Conservation (phyloP, 2,329 filamentous ascomycete genomes). For the Pseudonectria foliicola region DNA sequence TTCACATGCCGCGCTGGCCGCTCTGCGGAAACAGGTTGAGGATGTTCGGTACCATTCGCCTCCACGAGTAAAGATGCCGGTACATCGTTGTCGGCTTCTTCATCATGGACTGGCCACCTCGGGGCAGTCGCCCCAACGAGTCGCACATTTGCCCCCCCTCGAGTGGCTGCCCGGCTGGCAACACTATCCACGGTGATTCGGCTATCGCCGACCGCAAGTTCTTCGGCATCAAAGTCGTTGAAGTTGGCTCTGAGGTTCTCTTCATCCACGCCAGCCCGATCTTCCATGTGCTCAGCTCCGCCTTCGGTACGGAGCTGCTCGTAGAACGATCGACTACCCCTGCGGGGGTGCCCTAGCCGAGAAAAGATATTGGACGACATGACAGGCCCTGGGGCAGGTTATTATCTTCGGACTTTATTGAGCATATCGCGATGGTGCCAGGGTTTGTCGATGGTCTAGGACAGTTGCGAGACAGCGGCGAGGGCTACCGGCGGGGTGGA, state of each 20-base stretch:
- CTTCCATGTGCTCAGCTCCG: constrained; percentile 34
- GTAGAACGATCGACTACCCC: constrained; percentile 39
- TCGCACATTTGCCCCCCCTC: constrained; percentile 7
- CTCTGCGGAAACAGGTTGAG: constrained; percentile 10
- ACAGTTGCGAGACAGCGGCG: not conserved
- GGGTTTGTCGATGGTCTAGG: not conserved
- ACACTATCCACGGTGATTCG: constrained; percentile 35
- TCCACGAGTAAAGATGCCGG: constrained; percentile 58
- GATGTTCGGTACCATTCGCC: constrained; percentile 28
- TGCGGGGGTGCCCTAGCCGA: constrained; percentile 27
- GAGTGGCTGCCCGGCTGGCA: constrained; percentile 8
- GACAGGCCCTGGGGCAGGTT: constrained; percentile 4
- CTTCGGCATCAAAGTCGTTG: constrained; percentile 42
- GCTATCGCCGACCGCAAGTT: constrained; percentile 39
- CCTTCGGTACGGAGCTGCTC: constrained; percentile 39
- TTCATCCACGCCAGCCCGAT: constrained; percentile 41
- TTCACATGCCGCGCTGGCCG: constrained; percentile 9
- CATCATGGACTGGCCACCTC: constrained; percentile 32
- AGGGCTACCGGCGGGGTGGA: not conserved
- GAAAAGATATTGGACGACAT: constrained; percentile 46
- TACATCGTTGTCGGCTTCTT: constrained; percentile 53
- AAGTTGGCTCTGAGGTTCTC: constrained; percentile 47
- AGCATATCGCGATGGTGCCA: constrained; percentile 12
- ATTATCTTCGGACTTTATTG: constrained; percentile 5
- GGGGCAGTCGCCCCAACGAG: constrained; percentile 9